Percentiles rank a stretch among this genome's conserved stretches.
Conservation (phyloP, 768 basidiomycete genomes). For the Jaapia argillacea region DNA sequence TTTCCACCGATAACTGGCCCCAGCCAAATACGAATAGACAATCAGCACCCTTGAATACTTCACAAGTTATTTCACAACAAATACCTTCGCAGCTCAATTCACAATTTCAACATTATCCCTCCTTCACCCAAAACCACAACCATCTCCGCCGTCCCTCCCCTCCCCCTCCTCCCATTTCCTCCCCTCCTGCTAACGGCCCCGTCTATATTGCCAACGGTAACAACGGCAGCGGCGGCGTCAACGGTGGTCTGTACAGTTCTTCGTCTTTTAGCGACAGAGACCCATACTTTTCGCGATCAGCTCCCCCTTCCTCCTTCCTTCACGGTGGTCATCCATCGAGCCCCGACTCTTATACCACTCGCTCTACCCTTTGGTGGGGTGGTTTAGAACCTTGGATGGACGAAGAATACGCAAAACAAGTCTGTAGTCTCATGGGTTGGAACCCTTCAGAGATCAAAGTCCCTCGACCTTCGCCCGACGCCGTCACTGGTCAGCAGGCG, state of each 20-base stretch:
- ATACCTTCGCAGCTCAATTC: slow-evolving; percentile 4
- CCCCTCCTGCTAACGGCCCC: slow-evolving; percentile 11
- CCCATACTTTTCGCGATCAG: no score
- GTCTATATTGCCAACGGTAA: slow-evolving; percentile 12
- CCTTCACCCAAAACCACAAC: slow-evolving; percentile 19
- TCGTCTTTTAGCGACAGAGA: no score
- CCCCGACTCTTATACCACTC: slow-evolving; percentile 13
- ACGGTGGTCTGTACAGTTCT: slow-evolving; percentile 7
- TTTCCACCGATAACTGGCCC: neutral
- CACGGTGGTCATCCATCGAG: slow-evolving; percentile 11
- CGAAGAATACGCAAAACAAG: slow-evolving; percentile 87
- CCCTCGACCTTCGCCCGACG: slow-evolving; percentile 50
- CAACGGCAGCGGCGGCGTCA: slow-evolving; percentile 11
- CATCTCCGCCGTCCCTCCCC: slow-evolving; percentile 15
- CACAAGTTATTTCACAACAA: neutral
- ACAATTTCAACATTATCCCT: slow-evolving; percentile 14
- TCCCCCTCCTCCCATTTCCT: slow-evolving; percentile 10
- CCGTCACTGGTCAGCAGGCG: slow-evolving; percentile 47
- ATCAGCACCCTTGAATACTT: no score
- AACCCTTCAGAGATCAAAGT: slow-evolving; percentile 67
- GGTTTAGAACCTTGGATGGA: slow-evolving; percentile 97
- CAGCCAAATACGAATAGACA: no score
- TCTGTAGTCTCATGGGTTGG: slow-evolving; percentile 83
- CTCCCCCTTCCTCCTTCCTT: no score
- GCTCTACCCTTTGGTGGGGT: slow-evolving; percentile 74